A percentile compares a stretch with the other conserved stretches of the same genome.
Conservation (phyloP, 106 monocot genomes). For the Acorus calamus region DNA sequence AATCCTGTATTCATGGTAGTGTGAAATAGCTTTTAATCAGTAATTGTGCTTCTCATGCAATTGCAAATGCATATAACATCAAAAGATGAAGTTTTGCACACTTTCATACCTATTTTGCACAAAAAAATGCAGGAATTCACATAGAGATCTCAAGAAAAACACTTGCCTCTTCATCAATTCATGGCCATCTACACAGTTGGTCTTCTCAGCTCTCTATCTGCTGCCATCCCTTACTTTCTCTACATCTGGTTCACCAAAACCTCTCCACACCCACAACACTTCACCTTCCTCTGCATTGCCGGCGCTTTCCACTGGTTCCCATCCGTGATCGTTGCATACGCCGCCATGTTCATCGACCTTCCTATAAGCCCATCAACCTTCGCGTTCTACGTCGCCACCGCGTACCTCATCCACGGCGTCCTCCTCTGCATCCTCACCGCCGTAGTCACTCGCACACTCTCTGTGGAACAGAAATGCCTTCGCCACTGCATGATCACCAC, state of each 20-base stretch:
- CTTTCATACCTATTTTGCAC: too few relatives aligned
- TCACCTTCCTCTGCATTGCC: slow-evolving; percentile 27
- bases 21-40: too few relatives aligned
- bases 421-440: slow-evolving; percentile 25
- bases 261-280: slow-evolving; percentile 9
- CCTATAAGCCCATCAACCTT: slow-evolving; percentile 6
- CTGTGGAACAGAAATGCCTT: slow-evolving; percentile 19
- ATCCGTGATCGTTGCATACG: slow-evolving; percentile 19
- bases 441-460: slow-evolving; percentile 8
- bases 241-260: slow-evolving; percentile 15
- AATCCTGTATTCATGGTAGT: too few relatives aligned
- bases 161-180: slow-evolving; percentile 14
- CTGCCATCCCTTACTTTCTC: slow-evolving; percentile 20
- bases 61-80: too few relatives aligned
- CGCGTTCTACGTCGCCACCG: slow-evolving; percentile 22
- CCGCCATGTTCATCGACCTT: slow-evolving; percentile 13
- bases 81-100: too few relatives aligned
- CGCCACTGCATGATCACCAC: slow-evolving; percentile 17
- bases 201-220: slow-evolving; percentile 29
- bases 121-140: slow-evolving; percentile 7
- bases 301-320: slow-evolving; percentile 45
- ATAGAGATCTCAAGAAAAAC: not conserved
- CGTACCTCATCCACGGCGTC: slow-evolving; percentile 25
- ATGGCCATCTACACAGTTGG: slow-evolving; percentile 37
- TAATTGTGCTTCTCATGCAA: too few relatives aligned